phyloP scores from a whole-genome alignment of 495 filamentous ascomycete species.

The Xylaria sp. region DNA sequence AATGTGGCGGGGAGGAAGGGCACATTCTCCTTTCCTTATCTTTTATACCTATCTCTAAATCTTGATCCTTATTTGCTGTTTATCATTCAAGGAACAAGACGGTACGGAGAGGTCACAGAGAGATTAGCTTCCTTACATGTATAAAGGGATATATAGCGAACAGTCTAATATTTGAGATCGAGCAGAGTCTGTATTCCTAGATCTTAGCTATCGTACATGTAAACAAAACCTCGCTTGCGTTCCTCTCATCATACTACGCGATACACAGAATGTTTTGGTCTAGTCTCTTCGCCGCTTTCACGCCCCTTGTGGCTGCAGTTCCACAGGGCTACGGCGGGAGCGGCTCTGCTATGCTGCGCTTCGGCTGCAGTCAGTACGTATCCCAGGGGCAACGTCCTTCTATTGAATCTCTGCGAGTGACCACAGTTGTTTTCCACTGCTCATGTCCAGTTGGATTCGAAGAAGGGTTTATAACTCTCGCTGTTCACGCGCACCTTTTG shows the following conservation, averaged over 20 bases:
- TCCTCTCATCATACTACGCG: neutral
- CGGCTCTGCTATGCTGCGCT: constrained; percentile 35
- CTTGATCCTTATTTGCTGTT: neutral
- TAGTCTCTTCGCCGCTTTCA: constrained; percentile 19
- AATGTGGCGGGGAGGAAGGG: neutral
- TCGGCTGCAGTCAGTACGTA: constrained; percentile 35
- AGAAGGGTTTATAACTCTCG: neutral
- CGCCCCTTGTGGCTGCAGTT: constrained; percentile 29
- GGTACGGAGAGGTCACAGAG: neutral
- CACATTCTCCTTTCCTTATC: neutral
- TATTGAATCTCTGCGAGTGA: neutral
- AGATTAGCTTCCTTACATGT: neutral
- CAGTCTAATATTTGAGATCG: too few species aligned
- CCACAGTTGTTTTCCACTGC: neutral
- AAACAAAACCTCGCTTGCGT: neutral
- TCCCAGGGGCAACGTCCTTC: neutral
- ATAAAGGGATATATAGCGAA: neutral
- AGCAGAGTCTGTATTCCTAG: too few species aligned
- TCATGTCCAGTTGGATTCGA: neutral
- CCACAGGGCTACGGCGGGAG: constrained; percentile 21
- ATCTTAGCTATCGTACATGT: neutral
- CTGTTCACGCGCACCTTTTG: neutral
- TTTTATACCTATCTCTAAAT: neutral
- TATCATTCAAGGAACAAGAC: neutral
- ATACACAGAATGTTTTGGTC: constrained; percentile 24